Evolutionary conservation across 2,329 filamentous ascomycete genomes (phyloP), one percentile per base, ranked within the genome.

Genomic region (Claviceps spartinae): DNA sequence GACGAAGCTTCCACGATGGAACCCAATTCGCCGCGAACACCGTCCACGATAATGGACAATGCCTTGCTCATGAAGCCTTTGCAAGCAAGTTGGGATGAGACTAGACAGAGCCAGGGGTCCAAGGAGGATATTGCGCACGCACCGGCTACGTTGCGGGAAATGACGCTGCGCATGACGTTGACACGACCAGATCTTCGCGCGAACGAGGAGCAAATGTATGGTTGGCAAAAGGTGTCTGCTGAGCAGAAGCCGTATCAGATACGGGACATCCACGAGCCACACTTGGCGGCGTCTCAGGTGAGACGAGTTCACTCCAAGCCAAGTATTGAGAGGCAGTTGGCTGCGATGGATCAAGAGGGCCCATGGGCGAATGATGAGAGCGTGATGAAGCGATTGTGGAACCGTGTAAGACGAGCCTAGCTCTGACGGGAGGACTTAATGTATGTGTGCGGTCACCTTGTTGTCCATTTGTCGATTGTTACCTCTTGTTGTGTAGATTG

Each of bases 101-200:
- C 30, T 34, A 34, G 30, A 34, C 30, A 59, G 5, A 40, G 52
- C 22, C 41, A 44, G 36, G 62, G 38, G 55, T 60, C 53, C 69
- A 68, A 55, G 58, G 60, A 40, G 20, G 72, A 72, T 53, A 75
- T 76, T 59, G 67, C 71, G 11, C 76, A 79, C 47, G 73, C 72
- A 5, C 69, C 78, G 2, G 70, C 75, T 0, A 75, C 77, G 37
- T 84, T 80, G 52, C 63, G 90, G 37, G 90, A 97, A 66, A 96
- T 96, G 90, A 97, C 93, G 2, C 70, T 97, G 48, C 86, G 90
- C 48, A 95, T 97, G 89, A 97, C 91, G 0, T 76, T 97, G 51
- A 97, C 93, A 3, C 77, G 90, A 47, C 87, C 89, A 0, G 91
- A 97, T 63, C 75, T 97, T 47, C 82, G 89, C 43, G 83, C 83